These are phyloP conservation scores for Talaromyces funiculosus DNA, from an alignment of 2,329 filamentous ascomycete genomes.

Conservation along the genomic window DNA sequence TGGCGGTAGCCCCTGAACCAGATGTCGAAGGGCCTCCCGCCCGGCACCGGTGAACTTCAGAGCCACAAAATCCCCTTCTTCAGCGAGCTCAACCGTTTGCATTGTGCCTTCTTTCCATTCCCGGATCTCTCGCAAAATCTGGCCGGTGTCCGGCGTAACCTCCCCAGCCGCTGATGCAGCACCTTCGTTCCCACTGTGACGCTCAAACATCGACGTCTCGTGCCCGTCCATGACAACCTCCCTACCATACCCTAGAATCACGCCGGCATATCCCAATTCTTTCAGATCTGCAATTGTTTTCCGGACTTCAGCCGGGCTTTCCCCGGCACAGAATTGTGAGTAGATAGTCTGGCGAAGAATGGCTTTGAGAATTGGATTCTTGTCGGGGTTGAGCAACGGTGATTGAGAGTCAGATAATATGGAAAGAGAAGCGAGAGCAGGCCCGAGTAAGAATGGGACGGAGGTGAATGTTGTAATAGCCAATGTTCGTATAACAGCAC, in stretches of 20 bases:
- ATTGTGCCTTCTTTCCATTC: conserved; percentile 70
- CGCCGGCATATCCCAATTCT: conserved; percentile 70
- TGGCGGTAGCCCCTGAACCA: conserved; percentile 59
- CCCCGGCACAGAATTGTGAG: conserved; percentile 83
- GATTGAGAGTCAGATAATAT: conserved; percentile 64
- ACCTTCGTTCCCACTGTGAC: not conserved
- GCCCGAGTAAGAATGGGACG: conserved; percentile 51
- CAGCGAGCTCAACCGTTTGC: conserved; percentile 54
- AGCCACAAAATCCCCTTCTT: conserved; percentile 56
- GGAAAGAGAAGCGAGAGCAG: conserved; percentile 64
- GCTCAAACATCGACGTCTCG: conserved; percentile 17
- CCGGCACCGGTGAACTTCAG: conserved; percentile 80
- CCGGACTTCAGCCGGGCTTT: conserved; percentile 62
- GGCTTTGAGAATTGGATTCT: conserved; percentile 64
- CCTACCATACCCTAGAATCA: conserved; percentile 76
- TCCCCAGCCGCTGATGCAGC: not conserved
- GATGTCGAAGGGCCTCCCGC: conserved; percentile 62
- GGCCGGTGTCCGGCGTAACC: not conserved
- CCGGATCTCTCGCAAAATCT: conserved; percentile 24
- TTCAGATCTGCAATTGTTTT: conserved; percentile 62
- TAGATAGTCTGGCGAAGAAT: conserved; percentile 80
- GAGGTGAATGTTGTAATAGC: conserved; percentile 17
- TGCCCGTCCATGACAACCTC: conserved; percentile 67
- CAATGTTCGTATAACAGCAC: conserved; percentile 13
- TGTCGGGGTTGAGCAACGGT: conserved; percentile 65